These are phyloP conservation scores for Stagonosporopsis vannaccii DNA, from an alignment of 2,329 filamentous ascomycete genomes.

Conservation along the genomic window DNA sequence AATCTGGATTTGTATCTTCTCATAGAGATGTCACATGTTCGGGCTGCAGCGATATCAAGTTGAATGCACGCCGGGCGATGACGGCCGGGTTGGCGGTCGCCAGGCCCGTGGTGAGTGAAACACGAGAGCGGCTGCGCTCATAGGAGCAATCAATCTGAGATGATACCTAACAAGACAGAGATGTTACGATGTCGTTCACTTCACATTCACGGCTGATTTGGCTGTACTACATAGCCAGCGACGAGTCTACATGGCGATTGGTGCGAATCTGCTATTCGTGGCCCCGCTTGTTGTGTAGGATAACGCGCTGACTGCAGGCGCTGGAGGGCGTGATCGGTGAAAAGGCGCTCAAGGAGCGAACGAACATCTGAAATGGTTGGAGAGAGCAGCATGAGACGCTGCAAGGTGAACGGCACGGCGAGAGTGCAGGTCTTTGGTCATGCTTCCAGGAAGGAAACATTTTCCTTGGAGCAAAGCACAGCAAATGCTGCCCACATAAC, in stretches of 20 bases:
- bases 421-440: too few relatives aligned
- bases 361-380: not conserved
- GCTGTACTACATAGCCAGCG: not conserved
- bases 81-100: not conserved
- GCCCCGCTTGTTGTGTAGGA: not conserved
- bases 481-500: too few relatives aligned
- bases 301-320: not conserved
- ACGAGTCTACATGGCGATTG: not conserved
- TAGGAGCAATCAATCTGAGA: not conserved
- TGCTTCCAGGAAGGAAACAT: too few relatives aligned
- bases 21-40: not conserved
- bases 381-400: too few relatives aligned
- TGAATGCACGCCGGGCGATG: not conserved
- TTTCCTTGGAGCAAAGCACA: too few relatives aligned
- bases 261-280: not conserved
- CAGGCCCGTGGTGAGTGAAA: not conserved
- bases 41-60: not conserved
- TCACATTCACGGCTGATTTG: not conserved
- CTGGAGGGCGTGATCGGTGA: not conserved
- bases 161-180: not conserved
- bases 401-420: too few relatives aligned
- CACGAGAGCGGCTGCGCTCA: too few relatives aligned
- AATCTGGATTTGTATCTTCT: not conserved
- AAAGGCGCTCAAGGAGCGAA: not conserved
- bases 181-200: not conserved